Base-by-base conservation (phyloP, 768 basidiomycete species). In the Scleroderma citrinum region DNA sequence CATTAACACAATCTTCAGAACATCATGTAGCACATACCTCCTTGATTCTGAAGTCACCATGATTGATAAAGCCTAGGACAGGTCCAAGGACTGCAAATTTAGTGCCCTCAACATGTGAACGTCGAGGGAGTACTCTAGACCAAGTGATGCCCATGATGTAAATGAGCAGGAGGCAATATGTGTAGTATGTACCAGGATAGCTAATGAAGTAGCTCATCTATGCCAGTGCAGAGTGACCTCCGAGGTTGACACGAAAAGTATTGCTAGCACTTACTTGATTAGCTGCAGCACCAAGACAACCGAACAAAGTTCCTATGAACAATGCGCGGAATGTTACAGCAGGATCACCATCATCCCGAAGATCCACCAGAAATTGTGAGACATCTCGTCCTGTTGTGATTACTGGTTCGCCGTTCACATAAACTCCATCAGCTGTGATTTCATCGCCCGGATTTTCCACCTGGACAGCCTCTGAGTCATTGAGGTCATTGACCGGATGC, bases 181-280 rank as follows among this genome's bases (percentile, higher is more conserved):
- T 12, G 82, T 77, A 0, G 76, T 71, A 2, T 77, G 78, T 14
- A 82, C 76, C 0, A 62, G 42, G 53, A 75, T 69, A 50, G 75
- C 68, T 2, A 58, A 83, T 83, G 64, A 81, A 82, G 5, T 71
- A 47, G 57, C 80, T 81, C 26, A 82, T 79, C 80, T 82, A 13
- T 24, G 17, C 2, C 3, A 16, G 55, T 17, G 46, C 26, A 29
- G n/a, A n/a, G n/a, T n/a, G n/a, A n/a, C n/a, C n/a, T 8, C 8
- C 26, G 26, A 29, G 4, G 26, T 29, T 29, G 8, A 29, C 26
- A 29, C 8, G 5, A 29, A 5, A 4, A 29, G 5, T 29, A 8
- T 4, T 8, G 26, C n/a, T 29, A 29, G 26, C 8, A 29, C 26
- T 29, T 29, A 29, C 26, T 29, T 29, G 26, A 5, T 4, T 29